phyloP scores from a whole-genome alignment of 768 basidiomycete genomes.

The Cystofilobasidium bisporidii region DNA sequence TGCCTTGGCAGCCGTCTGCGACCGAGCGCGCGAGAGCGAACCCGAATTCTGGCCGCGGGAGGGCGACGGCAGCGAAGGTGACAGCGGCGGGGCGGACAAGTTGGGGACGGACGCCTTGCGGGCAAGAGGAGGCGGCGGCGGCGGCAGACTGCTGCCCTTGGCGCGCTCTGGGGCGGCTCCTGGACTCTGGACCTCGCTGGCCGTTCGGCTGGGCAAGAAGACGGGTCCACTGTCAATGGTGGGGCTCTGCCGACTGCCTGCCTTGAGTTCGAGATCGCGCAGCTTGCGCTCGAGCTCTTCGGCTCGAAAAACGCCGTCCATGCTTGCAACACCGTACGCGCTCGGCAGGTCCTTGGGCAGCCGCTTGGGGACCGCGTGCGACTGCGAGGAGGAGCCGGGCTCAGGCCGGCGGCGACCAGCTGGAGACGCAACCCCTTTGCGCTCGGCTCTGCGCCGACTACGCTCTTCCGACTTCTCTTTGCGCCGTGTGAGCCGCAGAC shows the following conservation, averaged over 20 bases:
- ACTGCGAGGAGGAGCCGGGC: background rate
- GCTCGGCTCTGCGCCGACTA: background rate
- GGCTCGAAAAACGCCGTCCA: constrained; percentile 20
- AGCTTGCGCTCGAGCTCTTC: constrained; percentile 26
- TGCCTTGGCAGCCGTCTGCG: background rate
- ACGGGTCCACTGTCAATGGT: too few relatives aligned
- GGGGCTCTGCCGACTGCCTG: too few relatives aligned
- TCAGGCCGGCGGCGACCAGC: background rate
- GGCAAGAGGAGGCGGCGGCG: background rate
- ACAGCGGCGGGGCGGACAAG: background rate
- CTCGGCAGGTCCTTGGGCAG: constrained; percentile 18
- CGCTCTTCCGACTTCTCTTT: constrained; percentile 22
- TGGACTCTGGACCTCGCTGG: background rate
- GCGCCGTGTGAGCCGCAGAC: constrained; percentile 49
- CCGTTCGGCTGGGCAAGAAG: background rate
- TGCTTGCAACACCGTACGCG: constrained; percentile 11
- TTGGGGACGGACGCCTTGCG: background rate
- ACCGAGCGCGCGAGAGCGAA: background rate
- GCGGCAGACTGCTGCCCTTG: background rate
- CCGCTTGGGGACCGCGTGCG: background rate
- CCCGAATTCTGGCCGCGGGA: background rate
- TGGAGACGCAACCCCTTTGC: background rate
- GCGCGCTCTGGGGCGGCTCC: background rate
- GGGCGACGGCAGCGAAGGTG: too few relatives aligned
- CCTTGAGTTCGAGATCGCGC: background rate